These are phyloP conservation scores for Naematelia encephala DNA, from an alignment of 768 basidiomycete species.

Conservation along the genomic window DNA sequence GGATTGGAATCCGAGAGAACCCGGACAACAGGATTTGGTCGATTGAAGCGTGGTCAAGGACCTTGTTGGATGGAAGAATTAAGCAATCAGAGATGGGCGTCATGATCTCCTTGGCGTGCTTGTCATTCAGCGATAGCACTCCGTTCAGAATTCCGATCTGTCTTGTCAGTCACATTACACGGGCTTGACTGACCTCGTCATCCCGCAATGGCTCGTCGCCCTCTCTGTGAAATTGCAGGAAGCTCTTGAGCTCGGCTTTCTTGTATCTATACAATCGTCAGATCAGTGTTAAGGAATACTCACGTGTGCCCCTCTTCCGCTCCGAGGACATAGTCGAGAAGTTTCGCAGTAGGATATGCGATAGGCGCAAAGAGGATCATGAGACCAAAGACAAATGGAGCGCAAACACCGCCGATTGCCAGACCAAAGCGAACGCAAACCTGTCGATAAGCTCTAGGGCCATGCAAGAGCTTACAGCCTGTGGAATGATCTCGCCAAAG, in stretches of 20 bases:
- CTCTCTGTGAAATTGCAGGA: conserved; percentile 53
- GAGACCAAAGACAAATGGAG: conserved; percentile 67
- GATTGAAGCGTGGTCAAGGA: conserved; percentile 73
- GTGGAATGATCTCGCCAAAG: conserved; percentile 61
- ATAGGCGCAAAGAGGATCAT: conserved; percentile 76
- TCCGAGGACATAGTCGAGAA: conserved; percentile 80
- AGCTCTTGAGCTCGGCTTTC: conserved; percentile 54
- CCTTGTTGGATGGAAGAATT: conserved; percentile 69
- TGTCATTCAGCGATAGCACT: conserved; percentile 51
- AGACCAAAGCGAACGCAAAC: conserved; percentile 75
- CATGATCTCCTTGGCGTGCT: conserved; percentile 68
- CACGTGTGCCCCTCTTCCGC: conserved; percentile 59
- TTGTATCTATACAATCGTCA: no score
- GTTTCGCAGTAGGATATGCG: conserved; percentile 66
- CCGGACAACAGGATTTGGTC: conserved; percentile 63
- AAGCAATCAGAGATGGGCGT: conserved; percentile 68
- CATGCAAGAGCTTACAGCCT: conserved; percentile 50
- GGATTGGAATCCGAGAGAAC: conserved; percentile 88
- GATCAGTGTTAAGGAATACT: conserved; percentile 23
- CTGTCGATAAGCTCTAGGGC: conserved; percentile 36
- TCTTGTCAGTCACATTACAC: not conserved
- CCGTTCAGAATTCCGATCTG: conserved; percentile 51
- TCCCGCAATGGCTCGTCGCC: conserved; percentile 52
- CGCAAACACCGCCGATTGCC: conserved; percentile 71
- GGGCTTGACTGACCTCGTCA: conserved; percentile 50